Evolutionary conservation across 1,284 basidiomycete species (phyloP), one percentile per base, ranked within the genome.

Genomic region (Porodaedalea pini): DNA sequence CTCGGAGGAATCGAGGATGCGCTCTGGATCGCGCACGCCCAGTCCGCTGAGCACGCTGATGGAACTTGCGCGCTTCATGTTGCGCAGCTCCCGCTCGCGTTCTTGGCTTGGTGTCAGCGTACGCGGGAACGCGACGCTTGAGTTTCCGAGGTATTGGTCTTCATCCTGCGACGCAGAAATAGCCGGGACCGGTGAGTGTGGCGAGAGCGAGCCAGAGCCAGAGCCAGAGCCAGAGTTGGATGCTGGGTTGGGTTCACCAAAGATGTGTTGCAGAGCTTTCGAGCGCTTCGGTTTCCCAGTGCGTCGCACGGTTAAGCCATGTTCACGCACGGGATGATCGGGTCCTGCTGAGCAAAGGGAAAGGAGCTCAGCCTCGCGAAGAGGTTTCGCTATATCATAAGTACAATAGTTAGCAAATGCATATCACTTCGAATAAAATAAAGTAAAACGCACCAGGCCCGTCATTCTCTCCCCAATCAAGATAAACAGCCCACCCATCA

Each of bases 21-120:
- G 81, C 65, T 88, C 85, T 1, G 82, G 83, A 61, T 90, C 81
- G 4, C 78, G 82, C 10, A 94, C 91, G 29, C 92, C 92, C 2
- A 98, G 80, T 0, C 93, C 94, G 45, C 92, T 95, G 71, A 99
- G 87, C 64, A 99, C 86, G 68, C 93, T 96, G 66, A 98, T 85
- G 0, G 92, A 92, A 66, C 92, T 95, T 0, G 96, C 96, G 31
- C 96, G 88, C 66, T 96, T 95, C 68, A 88, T 88, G 58, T 85
- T 85, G 68, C 85, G 90, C 54, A 77, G 58, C 45, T 56, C 67
- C 62, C 37, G 41, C 13, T 54, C 53, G 47, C 54, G 55, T 56
- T 59, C 67, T 61, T 44, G 56, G 44, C 50, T 54, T n/a, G 54
- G 47, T 6, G 51, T 56, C 23, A 58, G 54, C 49, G 59, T 64